Conservation (phyloP, 805 yeast species). For the Metschnikowia anglica region DNA sequence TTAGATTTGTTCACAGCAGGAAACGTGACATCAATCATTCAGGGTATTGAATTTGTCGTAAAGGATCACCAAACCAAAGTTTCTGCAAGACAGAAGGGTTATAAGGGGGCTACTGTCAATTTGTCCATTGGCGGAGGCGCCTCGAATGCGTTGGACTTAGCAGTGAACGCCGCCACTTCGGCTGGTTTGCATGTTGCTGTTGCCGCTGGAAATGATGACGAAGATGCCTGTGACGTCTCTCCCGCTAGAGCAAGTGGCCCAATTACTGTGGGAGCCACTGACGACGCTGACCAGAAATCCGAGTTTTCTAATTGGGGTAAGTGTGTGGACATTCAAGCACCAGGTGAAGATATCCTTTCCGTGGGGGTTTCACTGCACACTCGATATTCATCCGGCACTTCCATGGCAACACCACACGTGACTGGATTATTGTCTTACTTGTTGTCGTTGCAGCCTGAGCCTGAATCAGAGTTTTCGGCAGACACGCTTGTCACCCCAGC, state of each 20-base stretch:
- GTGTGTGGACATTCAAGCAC: not conserved
- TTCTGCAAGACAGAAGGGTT: not conserved
- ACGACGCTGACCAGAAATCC: not conserved
- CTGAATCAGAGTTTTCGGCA: not conserved
- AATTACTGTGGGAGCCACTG: not conserved
- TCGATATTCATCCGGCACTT: not conserved
- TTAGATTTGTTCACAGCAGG: not conserved
- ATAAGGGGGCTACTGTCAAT: not conserved
- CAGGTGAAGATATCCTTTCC: not conserved
- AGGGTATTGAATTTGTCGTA: not conserved
- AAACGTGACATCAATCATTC: not conserved
- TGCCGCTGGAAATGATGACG: not conserved
- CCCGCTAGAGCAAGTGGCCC: not conserved
- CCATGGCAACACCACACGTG: not conserved
- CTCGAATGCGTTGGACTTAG: not conserved
- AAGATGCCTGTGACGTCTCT: not conserved
- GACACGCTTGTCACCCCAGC: not conserved
- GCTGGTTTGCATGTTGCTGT: not conserved
- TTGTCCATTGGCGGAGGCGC: not conserved
- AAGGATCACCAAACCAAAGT: not conserved
- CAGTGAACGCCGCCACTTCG: not conserved
- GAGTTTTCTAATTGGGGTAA: not conserved
- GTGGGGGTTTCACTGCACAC: not conserved
- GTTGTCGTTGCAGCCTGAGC: not conserved
- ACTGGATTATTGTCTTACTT: not conserved